These are phyloP conservation scores for Penicillium cinerascens DNA, from an alignment of 495 filamentous ascomycete genomes.

Conservation along the genomic window DNA sequence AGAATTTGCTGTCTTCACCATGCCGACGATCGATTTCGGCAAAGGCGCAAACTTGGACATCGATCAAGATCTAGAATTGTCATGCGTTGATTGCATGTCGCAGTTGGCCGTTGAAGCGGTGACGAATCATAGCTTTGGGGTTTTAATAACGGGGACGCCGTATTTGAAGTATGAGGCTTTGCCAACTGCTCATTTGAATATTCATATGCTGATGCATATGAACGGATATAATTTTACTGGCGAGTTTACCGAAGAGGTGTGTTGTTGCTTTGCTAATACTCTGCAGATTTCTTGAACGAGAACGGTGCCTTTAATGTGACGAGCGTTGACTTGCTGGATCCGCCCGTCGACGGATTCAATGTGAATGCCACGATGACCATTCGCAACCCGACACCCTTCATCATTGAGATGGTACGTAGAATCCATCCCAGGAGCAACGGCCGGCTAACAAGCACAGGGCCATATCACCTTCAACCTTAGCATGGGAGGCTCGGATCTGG, in stretches of 20 bases:
- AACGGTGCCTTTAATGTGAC: slow-evolving; percentile 27
- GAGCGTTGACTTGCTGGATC: slow-evolving; percentile 18
- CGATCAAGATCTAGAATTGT: slow-evolving; percentile 27
- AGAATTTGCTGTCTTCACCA: slow-evolving; percentile 21
- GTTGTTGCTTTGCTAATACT: not conserved
- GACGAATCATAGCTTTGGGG: slow-evolving; percentile 19
- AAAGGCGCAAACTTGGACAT: slow-evolving; percentile 16
- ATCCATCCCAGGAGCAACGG: not conserved
- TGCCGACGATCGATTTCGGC: slow-evolving; percentile 21
- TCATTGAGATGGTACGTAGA: slow-evolving; percentile 23
- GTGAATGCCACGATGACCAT: slow-evolving; percentile 30
- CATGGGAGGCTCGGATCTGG: slow-evolving; percentile 18
- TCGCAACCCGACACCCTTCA: slow-evolving; percentile 22
- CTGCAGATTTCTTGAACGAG: slow-evolving; percentile 21
- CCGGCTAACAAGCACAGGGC: slow-evolving; percentile 11
- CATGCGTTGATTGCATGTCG: slow-evolving; percentile 29
- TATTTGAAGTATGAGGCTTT: slow-evolving; percentile 22
- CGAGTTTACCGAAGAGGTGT: not conserved
- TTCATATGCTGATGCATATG: slow-evolving; percentile 28
- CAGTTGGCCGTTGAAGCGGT: slow-evolving; percentile 18
- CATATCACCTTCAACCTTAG: slow-evolving; percentile 29
- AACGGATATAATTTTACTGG: slow-evolving; percentile 5
- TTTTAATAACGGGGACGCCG: slow-evolving; percentile 22
- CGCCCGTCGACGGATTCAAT: slow-evolving; percentile 25
- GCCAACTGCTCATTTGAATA: slow-evolving; percentile 28